Base-by-base conservation (phyloP, 495 filamentous ascomycete species). In the Penicillium canescens region DNA sequence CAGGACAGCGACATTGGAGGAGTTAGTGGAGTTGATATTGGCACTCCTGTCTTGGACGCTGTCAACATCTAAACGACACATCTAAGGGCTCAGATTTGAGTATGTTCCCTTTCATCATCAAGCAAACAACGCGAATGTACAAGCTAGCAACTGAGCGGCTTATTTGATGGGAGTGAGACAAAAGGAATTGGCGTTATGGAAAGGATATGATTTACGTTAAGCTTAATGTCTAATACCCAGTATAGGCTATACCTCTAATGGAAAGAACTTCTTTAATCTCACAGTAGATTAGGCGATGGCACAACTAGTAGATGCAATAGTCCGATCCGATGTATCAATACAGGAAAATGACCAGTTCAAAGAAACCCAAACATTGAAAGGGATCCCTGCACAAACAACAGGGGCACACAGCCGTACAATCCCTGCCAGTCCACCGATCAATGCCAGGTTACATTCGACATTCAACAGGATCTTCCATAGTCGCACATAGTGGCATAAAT, bases 341-440 rank as follows among this genome's bases (percentile, higher is more conserved):
- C 9, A 31, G 0, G 7, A 31, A 31, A 31, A 7, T 31, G 28
- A 31, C 28, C 28, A 16, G 11, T 12, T 18, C 18, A 18, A 16
- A 42, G 21, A 23, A 23, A 39, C 44, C 51, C 51, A 35, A 31
- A 46, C 56, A 37, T 46, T 46, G 36, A 42, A 16, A 46, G 13
- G 21, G 20, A 13, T 20, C 23, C 52, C 38, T 38, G 18, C 28
- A 23, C 41, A 44, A 33, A 28, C 26, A 42, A 46, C 51, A 45
- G 26, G 26, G 20, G 23, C 47, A 55, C 56, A 37, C 50, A 33
- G 38, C 31, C 41, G 28, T 7, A 6, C 40, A 14, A 38, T 26
- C 21, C 45, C 45, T 37, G n/a, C 12, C 36, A 49, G 3, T 36
- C 6, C 12, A 33, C 34, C 39, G 34, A 34, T 28, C 45, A 24